A percentile compares a stretch with the other conserved stretches of the same genome.
These are phyloP conservation scores for Pecoramyces ruminantium DNA, from an alignment of 192 early-diverging fungal genomes.

Conservation along the genomic window DNA sequence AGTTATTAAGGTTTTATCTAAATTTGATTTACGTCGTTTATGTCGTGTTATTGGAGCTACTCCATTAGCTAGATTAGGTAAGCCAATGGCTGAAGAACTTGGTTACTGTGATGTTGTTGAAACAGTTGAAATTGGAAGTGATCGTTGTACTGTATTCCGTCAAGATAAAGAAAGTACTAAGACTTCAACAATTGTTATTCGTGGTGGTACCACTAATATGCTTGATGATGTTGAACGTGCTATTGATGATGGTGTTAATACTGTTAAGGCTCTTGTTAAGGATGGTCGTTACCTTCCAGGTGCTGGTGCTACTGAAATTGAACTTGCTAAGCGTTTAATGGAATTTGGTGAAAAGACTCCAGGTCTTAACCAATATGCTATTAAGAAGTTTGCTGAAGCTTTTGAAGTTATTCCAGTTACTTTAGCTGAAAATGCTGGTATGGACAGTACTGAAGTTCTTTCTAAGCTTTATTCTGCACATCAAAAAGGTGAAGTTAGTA, in stretches of 20 bases:
- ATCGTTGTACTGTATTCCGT: slow-evolving; percentile 93
- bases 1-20: slow-evolving; percentile 77
- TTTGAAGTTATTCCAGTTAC: slow-evolving; percentile 90
- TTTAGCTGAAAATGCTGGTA: slow-evolving; percentile 81
- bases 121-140: slow-evolving; percentile 89
- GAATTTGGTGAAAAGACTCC: slow-evolving; percentile 72
- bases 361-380: slow-evolving; percentile 88
- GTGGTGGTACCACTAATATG: slow-evolving; percentile 86
- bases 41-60: slow-evolving; percentile 86
- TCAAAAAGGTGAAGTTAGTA: slow-evolving; percentile 32
- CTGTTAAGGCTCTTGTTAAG: slow-evolving; percentile 79
- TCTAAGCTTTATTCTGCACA: slow-evolving; percentile 87
- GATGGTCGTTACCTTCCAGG: slow-evolving; percentile 74
- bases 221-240: slow-evolving; percentile 96
- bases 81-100: slow-evolving; percentile 88
- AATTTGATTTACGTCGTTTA: slow-evolving; percentile 90
- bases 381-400: slow-evolving; percentile 88
- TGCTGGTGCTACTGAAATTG: slow-evolving; percentile 89
- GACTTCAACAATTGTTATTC: slow-evolving; percentile 87
- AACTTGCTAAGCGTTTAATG: slow-evolving; percentile 62
- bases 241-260: slow-evolving; percentile 96
- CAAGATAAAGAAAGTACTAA: slow-evolving; percentile 69
- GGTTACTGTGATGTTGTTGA: slow-evolving; percentile 94
- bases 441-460: slow-evolving; percentile 78
- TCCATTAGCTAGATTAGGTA: slow-evolving; percentile 70